Evolutionary conservation across 495 filamentous ascomycete genomes (phyloP).

Genomic region (Geoglossum glabrum): DNA sequence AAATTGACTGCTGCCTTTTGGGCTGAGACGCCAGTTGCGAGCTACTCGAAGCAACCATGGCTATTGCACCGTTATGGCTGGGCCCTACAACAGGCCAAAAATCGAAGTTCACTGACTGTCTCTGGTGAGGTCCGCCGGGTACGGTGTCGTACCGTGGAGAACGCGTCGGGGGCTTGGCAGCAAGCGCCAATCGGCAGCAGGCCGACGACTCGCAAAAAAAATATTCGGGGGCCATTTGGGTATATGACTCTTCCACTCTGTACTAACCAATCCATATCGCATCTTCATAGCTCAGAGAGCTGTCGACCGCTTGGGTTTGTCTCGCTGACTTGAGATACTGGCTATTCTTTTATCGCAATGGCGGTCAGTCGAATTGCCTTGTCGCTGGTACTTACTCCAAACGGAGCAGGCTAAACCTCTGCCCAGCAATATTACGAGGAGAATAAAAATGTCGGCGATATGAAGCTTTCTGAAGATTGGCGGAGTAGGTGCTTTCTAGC

Average conservation of each 20-base stretch:
- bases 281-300: neutral
- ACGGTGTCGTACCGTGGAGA: too few relatives aligned
- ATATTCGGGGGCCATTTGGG: too few relatives aligned
- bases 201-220: too few relatives aligned
- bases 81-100: too few relatives aligned
- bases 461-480: constrained; percentile 66
- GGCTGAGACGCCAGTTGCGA: neutral
- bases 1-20: constrained; percentile 2
- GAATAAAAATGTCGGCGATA: constrained; percentile 78
- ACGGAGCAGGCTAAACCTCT: neutral
- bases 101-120: neutral
- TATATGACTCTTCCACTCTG: too few relatives aligned
- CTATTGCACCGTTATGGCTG: neutral
- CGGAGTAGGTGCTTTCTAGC: constrained; percentile 38
- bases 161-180: neutral
- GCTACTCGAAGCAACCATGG: neutral
- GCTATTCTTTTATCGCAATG: neutral
- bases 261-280: neutral
- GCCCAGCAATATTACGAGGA: constrained; percentile 54
- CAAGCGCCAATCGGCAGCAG: too few relatives aligned
- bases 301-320: neutral
- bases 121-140: too few relatives aligned
- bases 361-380: neutral
- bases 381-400: neutral
- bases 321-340: neutral